These are phyloP conservation scores for Cladosporium sp. DNA, from an alignment of 2,329 filamentous ascomycete genomes.

Conservation along the genomic window DNA sequence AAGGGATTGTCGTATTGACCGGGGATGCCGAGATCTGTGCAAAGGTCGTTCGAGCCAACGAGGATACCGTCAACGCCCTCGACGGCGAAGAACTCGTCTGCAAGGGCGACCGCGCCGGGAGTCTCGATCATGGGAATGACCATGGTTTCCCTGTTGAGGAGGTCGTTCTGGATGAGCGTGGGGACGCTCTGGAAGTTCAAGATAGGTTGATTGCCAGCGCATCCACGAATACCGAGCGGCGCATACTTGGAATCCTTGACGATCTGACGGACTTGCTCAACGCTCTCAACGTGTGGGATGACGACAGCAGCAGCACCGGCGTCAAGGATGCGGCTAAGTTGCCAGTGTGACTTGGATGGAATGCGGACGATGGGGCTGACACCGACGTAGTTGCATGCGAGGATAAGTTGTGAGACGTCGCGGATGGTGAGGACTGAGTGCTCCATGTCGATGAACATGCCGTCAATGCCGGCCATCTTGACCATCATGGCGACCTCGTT, in stretches of 20 bases:
- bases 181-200: conserved; percentile 40
- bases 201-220: conserved; percentile 40
- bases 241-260: conserved; percentile 42
- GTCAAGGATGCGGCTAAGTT: conserved; percentile 43
- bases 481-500: conserved; percentile 42
- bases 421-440: conserved; percentile 44
- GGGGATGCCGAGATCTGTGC: conserved; percentile 46
- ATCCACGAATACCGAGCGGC: conserved; percentile 40
- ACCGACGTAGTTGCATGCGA: conserved; percentile 43
- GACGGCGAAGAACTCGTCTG: conserved; percentile 44
- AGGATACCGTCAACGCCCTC: conserved; percentile 47
- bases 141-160: conserved; percentile 40
- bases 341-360: conserved; percentile 42
- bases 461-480: conserved; percentile 45
- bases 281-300: conserved; percentile 43
- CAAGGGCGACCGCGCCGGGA: conserved; percentile 39
- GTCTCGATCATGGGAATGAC: conserved; percentile 50
- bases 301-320: conserved; percentile 45
- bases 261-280: conserved; percentile 41
- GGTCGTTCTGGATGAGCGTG: conserved; percentile 38
- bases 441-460: conserved; percentile 49
- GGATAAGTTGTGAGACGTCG: conserved; percentile 40
- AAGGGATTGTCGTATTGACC: conserved; percentile 42
- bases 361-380: conserved; percentile 46
- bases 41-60: conserved; percentile 49